Percentiles rank a stretch among this genome's conserved stretches.
phyloP scores from a whole-genome alignment of 768 basidiomycete genomes.

The Serendipita sp. region DNA sequence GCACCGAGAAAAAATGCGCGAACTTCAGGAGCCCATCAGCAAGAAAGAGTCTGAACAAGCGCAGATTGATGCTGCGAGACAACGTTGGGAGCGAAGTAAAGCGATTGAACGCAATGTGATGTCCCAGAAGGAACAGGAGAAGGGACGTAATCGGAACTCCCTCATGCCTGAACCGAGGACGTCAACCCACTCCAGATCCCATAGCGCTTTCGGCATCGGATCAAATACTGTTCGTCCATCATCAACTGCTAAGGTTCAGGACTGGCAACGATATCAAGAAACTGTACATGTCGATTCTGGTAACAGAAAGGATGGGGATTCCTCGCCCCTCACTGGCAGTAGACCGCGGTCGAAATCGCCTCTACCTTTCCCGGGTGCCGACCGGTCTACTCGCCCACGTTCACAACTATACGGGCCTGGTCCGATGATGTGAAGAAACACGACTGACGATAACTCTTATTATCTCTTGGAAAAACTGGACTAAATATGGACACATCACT shows the following conservation, averaged over 20 bases:
- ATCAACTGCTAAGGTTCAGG: conserved; percentile 68
- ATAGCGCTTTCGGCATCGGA: conserved; percentile 26
- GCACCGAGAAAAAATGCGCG: conserved; percentile 68
- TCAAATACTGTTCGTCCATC: conserved; percentile 36
- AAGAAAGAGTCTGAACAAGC: conserved; percentile 62
- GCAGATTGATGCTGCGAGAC: conserved; percentile 54
- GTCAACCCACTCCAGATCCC: conserved; percentile 29
- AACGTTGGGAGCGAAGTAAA: conserved; percentile 70
- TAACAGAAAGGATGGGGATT: no score
- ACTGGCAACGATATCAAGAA: conserved; percentile 65
- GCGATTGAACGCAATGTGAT: conserved; percentile 59
- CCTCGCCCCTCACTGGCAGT: no score
- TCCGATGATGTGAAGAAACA: background rate
- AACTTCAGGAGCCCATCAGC: conserved; percentile 73
- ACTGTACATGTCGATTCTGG: conserved; percentile 17
- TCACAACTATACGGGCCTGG: background rate
- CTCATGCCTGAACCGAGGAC: conserved; percentile 6
- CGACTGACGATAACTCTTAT: no score
- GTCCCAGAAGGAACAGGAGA: conserved; percentile 53
- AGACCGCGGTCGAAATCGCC: background rate
- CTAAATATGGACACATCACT: background rate
- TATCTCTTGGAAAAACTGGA: background rate
- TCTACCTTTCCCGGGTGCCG: background rate
- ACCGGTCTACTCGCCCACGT: background rate
- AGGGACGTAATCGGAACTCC: conserved; percentile 22